These are phyloP conservation scores for Leccinum barrowsii DNA, from an alignment of 768 basidiomycete species.

Conservation along the genomic window DNA sequence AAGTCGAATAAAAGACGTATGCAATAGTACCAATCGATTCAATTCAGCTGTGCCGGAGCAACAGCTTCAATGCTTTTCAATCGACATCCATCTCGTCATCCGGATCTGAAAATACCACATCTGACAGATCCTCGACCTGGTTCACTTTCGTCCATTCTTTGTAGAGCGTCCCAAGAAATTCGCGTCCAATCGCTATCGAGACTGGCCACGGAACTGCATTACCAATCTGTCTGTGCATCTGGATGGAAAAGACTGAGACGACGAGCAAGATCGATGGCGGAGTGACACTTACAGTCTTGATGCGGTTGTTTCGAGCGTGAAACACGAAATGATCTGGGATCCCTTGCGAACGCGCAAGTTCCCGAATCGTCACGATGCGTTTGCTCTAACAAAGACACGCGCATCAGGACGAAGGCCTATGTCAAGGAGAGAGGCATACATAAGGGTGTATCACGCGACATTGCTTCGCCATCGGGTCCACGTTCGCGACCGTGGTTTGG, in stretches of 20 bases:
- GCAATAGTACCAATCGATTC: too few relatives aligned
- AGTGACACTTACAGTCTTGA: slow-evolving; percentile 54
- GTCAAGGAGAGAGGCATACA: slow-evolving; percentile 34
- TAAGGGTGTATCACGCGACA: slow-evolving; percentile 63
- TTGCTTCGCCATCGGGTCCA: slow-evolving; percentile 79
- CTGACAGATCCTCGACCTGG: slow-evolving; percentile 20
- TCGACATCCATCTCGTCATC: slow-evolving; percentile 32
- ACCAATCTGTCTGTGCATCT: slow-evolving; percentile 82
- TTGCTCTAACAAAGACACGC: slow-evolving; percentile 44
- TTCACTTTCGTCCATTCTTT: slow-evolving; percentile 44
- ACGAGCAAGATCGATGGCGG: not conserved
- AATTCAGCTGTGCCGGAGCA: not conserved
- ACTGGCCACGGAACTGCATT: slow-evolving; percentile 76
- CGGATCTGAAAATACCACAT: slow-evolving; percentile 29
- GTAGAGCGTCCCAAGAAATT: slow-evolving; percentile 51
- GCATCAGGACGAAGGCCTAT: not conserved
- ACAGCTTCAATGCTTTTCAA: slow-evolving; percentile 6
- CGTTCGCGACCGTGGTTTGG: slow-evolving; percentile 73
- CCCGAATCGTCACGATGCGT: slow-evolving; percentile 70
- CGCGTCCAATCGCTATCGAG: slow-evolving; percentile 58
- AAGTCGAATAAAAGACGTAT: too few relatives aligned
- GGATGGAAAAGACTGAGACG: not conserved
- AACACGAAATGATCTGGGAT: slow-evolving; percentile 77
- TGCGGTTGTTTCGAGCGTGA: slow-evolving; percentile 44
- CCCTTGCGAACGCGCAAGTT: slow-evolving; percentile 77